These are phyloP conservation scores for Triticum timopheevii DNA, from an alignment of 176 grass and related monocot species.

Conservation along the genomic window DNA sequence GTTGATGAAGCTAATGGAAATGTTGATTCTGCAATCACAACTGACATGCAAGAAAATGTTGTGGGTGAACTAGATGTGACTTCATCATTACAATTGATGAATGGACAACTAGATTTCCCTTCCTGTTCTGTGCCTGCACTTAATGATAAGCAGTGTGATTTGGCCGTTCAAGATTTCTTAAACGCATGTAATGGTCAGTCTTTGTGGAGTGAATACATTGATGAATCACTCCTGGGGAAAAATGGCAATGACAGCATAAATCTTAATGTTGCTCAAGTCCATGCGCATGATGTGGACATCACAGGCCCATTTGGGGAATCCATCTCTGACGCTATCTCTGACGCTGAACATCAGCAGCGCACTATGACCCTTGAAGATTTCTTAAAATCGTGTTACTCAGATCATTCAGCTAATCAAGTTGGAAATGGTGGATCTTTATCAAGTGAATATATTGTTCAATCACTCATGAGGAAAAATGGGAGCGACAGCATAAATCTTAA, in stretches of 20 bases:
- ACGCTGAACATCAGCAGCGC: not conserved
- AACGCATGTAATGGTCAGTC: not conserved
- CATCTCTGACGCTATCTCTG: not conserved
- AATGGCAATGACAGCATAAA: slow-evolving; percentile 12
- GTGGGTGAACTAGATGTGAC: not conserved
- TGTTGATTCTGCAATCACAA: slow-evolving; percentile 18
- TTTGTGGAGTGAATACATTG: slow-evolving; percentile 3
- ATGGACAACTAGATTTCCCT: not conserved
- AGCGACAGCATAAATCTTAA: slow-evolving; percentile 4
- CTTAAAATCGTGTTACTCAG: slow-evolving; percentile 6
- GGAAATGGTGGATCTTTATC: slow-evolving; percentile 8
- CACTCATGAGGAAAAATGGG: not conserved
- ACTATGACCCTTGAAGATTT: not conserved
- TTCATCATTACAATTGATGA: not conserved
- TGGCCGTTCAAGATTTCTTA: not conserved
- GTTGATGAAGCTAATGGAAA: slow-evolving; percentile 30
- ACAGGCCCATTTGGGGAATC: not conserved
- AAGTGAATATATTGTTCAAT: not conserved
- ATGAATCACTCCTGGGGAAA: not conserved
- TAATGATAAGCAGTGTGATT: not conserved
- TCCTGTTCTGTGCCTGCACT: slow-evolving; percentile 4
- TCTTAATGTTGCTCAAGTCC: slow-evolving; percentile 4
- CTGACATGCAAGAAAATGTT: slow-evolving; percentile 1
- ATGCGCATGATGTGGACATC: not conserved
- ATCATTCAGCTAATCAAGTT: slow-evolving; percentile 24